Evolutionary conservation across 345 rosid species (phyloP).

Genomic region (Streptanthus diversifolius): DNA sequence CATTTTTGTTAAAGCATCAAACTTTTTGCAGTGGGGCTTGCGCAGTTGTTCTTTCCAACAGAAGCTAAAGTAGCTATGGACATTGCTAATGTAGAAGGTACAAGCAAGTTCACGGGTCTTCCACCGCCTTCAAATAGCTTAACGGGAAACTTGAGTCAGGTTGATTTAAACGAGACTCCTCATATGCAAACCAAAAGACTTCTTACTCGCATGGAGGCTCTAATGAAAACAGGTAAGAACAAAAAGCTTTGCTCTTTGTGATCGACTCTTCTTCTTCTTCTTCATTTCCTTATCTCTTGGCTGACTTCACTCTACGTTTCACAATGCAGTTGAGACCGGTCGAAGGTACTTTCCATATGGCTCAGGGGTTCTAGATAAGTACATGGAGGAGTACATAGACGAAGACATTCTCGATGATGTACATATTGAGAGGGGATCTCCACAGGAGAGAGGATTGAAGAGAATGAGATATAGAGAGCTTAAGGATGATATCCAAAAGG

Average conservation of each 20-base stretch:
- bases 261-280: not conserved
- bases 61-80: slow-evolving; percentile 97
- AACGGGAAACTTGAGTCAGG: slow-evolving; percentile 68
- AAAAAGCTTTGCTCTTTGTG: not conserved
- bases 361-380: slow-evolving; percentile 85
- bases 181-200: slow-evolving; percentile 62
- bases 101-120: slow-evolving; percentile 61
- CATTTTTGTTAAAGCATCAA: not conserved
- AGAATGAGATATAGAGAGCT: slow-evolving; percentile 81
- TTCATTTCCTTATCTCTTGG: not conserved
- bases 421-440: slow-evolving; percentile 55
- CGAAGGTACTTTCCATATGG: slow-evolving; percentile 80
- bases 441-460: slow-evolving; percentile 61
- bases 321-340: slow-evolving; percentile 82
- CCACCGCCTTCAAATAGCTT: slow-evolving; percentile 48
- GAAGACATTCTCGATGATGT: slow-evolving; percentile 70
- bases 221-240: slow-evolving; percentile 75
- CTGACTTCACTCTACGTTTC: not conserved
- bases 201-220: slow-evolving; percentile 66
- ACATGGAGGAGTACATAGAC: slow-evolving; percentile 57
- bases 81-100: slow-evolving; percentile 71
- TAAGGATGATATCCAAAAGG: slow-evolving; percentile 82
- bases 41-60: slow-evolving; percentile 77
- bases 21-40: slow-evolving; percentile 66
- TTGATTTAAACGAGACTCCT: slow-evolving; percentile 93